Evolutionary conservation across 805 yeast genomes (phyloP), one percentile per base, ranked within the genome.

Genomic region (Myxozyma kluyveri): DNA sequence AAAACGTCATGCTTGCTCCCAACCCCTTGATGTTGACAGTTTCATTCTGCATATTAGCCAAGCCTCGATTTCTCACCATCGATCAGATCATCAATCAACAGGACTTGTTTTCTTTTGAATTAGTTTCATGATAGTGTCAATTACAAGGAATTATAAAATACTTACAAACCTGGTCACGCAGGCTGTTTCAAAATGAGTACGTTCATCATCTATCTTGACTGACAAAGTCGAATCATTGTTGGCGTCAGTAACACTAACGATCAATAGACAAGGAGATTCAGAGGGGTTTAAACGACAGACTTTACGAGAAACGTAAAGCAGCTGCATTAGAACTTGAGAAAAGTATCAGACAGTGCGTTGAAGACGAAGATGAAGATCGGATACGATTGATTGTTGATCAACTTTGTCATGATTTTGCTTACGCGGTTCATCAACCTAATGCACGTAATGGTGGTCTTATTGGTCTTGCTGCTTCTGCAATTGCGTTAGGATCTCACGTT

Each of bases 391-490:
- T 80, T 52, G 86, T 91, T 39, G 83, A 79, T 52, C 95, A 89
- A 64, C 72, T 93, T 50, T 77, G 88, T 44, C 74, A 83, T 37
- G 89, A 85, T 60, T 85, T 80, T 64, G 88, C 91, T 0, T 84
- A 88, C 72, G 80, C 96, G 37, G 79, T 86, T 50, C 86, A 90
- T 73, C 83, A 87, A 70, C 82, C 96, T 46, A 76, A 86, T 75
- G 88, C 96, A 4, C 79, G 96, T 61, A 90, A 89, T 74, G 99
- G 99, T 17, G 97, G 98, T 0, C 75, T 91, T 38, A 91, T 95
- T 60, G 98, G 98, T 0, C 72, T 93, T 18, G 99, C 98, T 3
- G 96, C 96, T 10, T 93, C 89, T 3, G 89, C 96, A 0, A 90
- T 93, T 50, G 98, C 98, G 0, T 70, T 93, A 27, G 97, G 98